These are phyloP conservation scores for Leishmania guyanensis DNA, from an alignment of 208 protist genomes.

Conservation along the genomic window DNA sequence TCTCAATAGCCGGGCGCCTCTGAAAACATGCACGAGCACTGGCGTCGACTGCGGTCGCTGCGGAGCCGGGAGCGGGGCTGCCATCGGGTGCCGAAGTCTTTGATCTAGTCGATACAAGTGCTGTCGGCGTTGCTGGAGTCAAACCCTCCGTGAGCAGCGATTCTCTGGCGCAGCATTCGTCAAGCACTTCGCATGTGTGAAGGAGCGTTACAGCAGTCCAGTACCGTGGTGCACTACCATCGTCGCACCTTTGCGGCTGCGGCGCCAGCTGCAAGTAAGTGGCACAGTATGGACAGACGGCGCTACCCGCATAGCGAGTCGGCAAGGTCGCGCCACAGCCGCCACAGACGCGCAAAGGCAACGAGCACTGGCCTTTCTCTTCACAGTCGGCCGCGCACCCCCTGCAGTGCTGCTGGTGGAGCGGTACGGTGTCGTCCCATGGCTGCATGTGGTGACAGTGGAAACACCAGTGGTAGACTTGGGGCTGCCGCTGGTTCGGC, in stretches of 20 bases:
- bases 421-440: neutral
- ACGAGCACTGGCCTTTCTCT: slow-evolving; percentile 3
- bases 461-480: slow-evolving; percentile 17
- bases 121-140: neutral
- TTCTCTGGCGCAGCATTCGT: slow-evolving; percentile 12
- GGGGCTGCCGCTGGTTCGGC: neutral
- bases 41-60: neutral
- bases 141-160: slow-evolving; percentile 4
- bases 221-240: neutral
- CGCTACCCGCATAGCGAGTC: slow-evolving; percentile 10
- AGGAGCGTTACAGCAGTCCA: slow-evolving; percentile 33
- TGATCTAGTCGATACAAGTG: neutral
- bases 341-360: slow-evolving; percentile 25
- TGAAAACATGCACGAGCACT: slow-evolving; percentile 2
- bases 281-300: slow-evolving; percentile 39
- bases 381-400: slow-evolving; percentile 19
- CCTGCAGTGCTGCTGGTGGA: slow-evolving; percentile 16
- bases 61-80: neutral
- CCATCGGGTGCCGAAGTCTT: neutral
- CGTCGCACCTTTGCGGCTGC: neutral
- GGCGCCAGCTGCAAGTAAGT: slow-evolving; percentile 16
- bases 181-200: slow-evolving; percentile 29
- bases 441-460: slow-evolving; percentile 25
- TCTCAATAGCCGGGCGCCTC: slow-evolving; percentile 15
- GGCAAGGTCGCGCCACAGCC: slow-evolving; percentile 25